phyloP scores from a whole-genome alignment of 2,329 filamentous ascomycete species.

The Cucurbitaria berberidis region DNA sequence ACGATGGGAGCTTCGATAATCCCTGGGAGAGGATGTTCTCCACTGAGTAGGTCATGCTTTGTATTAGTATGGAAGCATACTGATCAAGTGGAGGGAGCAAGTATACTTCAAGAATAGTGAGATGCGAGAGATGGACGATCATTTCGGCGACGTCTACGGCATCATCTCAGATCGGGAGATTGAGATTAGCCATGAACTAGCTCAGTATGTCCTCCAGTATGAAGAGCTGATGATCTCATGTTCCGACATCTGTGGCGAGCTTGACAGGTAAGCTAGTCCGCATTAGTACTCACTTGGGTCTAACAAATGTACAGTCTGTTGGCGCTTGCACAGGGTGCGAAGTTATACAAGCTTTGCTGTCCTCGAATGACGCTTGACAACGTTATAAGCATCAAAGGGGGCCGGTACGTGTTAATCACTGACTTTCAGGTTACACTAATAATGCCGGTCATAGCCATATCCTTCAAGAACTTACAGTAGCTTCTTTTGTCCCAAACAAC shows the following conservation, averaged over 20 bases:
- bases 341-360: constrained; percentile 71
- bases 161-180: constrained; percentile 91
- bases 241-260: constrained; percentile 83
- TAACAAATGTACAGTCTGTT: constrained; percentile 63
- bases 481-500: constrained; percentile 83
- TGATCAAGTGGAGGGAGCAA: constrained; percentile 50
- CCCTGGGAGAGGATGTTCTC: constrained; percentile 80
- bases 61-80: background rate
- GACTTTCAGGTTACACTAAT: background rate
- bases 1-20: constrained; percentile 65
- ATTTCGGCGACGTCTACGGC: constrained; percentile 84
- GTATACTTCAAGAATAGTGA: constrained; percentile 86
- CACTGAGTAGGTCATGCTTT: constrained; percentile 56
- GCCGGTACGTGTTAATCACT: constrained; percentile 59
- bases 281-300: background rate
- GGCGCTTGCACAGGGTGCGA: constrained; percentile 78
- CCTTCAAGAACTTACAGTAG: constrained; percentile 81
- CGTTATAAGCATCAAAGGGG: constrained; percentile 74
- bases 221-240: constrained; percentile 69
- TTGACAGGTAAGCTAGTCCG: constrained; percentile 68
- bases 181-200: constrained; percentile 80
- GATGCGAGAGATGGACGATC: constrained; percentile 80
- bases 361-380: constrained; percentile 75
- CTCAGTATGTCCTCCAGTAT: constrained; percentile 71
- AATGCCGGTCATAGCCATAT: constrained; percentile 64